Evolutionary conservation across 129 eudicot genomes (phyloP).

Genomic region (Arctium minus): DNA sequence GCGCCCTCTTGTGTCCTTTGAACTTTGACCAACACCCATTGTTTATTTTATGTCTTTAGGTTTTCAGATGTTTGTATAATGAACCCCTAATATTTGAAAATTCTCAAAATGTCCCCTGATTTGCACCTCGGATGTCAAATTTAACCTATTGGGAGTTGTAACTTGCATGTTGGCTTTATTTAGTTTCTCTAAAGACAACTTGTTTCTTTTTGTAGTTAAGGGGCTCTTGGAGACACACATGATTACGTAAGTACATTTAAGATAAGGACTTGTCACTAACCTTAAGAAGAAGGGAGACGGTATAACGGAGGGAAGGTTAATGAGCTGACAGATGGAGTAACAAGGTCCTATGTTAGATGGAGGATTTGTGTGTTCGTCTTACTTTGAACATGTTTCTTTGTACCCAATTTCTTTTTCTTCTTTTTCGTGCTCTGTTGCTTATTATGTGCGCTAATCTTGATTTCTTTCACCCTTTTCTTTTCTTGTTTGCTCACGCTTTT

Average conservation of each 20-base stretch:
- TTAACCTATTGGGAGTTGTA: background rate
- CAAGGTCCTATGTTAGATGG: background rate
- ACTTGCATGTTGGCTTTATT: background rate
- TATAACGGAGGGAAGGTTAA: too few relatives aligned
- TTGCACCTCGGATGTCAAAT: background rate
- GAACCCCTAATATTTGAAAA: background rate
- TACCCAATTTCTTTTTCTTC: too few relatives aligned
- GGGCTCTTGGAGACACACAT: background rate
- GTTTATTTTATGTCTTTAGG: background rate
- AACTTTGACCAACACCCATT: slow-evolving; percentile 16
- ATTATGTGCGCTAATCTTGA: background rate
- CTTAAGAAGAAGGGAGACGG: too few relatives aligned
- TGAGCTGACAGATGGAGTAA: background rate
- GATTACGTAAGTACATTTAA: too few relatives aligned
- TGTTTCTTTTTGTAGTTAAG: background rate
- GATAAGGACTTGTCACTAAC: background rate
- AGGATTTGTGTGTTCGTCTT: background rate
- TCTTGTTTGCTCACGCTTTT: background rate
- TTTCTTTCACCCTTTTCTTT: too few relatives aligned
- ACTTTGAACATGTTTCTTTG: too few relatives aligned
- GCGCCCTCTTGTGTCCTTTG: slow-evolving; percentile 39
- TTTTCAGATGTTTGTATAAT: background rate
- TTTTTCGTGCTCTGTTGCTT: too few relatives aligned
- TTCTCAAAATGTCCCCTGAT: background rate
- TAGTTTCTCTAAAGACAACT: background rate